Percentiles rank a stretch among this genome's conserved stretches.
Conservation (phyloP, 805 yeast species). For the Alloascoidea hylecoeti region DNA sequence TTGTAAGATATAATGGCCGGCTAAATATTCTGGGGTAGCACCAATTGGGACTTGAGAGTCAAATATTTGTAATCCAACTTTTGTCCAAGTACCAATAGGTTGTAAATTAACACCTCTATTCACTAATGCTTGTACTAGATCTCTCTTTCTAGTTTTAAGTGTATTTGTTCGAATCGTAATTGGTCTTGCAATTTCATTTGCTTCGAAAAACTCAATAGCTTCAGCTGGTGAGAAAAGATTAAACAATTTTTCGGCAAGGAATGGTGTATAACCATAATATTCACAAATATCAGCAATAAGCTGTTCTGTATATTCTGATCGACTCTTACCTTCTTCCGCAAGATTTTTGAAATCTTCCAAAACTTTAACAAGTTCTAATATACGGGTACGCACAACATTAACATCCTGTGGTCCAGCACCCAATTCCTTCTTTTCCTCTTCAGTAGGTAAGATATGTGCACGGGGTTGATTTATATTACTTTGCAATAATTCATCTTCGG, state of each 20-base stretch:
- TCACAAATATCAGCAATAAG: constrained; percentile 76
- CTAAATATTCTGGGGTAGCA: constrained; percentile 96
- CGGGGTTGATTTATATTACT: constrained; percentile 50
- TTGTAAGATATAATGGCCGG: constrained; percentile 95
- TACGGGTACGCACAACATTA: constrained; percentile 77
- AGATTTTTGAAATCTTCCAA: constrained; percentile 76
- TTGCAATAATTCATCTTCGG: constrained; percentile 25
- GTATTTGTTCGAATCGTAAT: constrained; percentile 97
- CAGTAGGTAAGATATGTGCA: constrained; percentile 64
- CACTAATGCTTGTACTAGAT: constrained; percentile 85
- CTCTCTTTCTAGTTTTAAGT: constrained; percentile 86
- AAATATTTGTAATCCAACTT: constrained; percentile 92
- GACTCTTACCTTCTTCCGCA: constrained; percentile 76
- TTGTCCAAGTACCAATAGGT: constrained; percentile 96
- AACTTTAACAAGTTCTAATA: constrained; percentile 90
- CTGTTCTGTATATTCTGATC: constrained; percentile 72
- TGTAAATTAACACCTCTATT: constrained; percentile 95
- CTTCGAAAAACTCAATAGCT: constrained; percentile 97
- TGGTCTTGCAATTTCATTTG: constrained; percentile 95
- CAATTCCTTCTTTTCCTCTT: constrained; percentile 41
- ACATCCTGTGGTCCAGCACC: constrained; percentile 54
- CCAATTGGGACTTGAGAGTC: constrained; percentile 99
- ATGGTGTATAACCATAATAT: constrained; percentile 87
- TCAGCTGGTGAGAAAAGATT: constrained; percentile 87
- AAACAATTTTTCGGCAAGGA: constrained; percentile 88